Conservation (phyloP, 2,329 filamentous ascomycete genomes). For the Harringtonia lauricola region DNA sequence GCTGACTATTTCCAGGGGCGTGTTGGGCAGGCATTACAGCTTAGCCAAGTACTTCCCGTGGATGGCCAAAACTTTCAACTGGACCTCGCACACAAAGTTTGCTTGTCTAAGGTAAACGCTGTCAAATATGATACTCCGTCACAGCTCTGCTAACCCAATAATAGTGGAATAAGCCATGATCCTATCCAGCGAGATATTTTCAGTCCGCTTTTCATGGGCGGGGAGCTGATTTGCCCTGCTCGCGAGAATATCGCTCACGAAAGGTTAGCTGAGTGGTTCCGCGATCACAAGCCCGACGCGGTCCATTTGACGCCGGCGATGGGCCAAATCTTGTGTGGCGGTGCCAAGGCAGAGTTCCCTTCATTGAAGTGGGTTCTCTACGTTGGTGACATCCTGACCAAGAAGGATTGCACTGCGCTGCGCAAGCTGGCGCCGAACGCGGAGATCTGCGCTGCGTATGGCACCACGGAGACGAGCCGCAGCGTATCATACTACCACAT, state of each 20-base stretch:
- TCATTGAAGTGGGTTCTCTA: slow-evolving; percentile 74
- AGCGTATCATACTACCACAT: slow-evolving; percentile 78
- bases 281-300: slow-evolving; percentile 60
- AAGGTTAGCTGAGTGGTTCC: slow-evolving; percentile 80
- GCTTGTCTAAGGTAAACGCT: slow-evolving; percentile 74
- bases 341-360: slow-evolving; percentile 66
- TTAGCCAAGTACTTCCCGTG: slow-evolving; percentile 81
- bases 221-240: slow-evolving; percentile 65
- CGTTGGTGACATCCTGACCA: slow-evolving; percentile 84
- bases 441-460: slow-evolving; percentile 76
- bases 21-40: slow-evolving; percentile 76
- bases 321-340: slow-evolving; percentile 89
- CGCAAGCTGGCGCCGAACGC: slow-evolving; percentile 65
- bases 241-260: slow-evolving; percentile 81
- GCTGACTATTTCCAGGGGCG: slow-evolving; percentile 36
- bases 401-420: slow-evolving; percentile 67
- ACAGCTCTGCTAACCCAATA: neutral
- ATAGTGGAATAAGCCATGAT: neutral
- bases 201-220: slow-evolving; percentile 79
- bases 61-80: slow-evolving; percentile 73
- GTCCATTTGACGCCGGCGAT: slow-evolving; percentile 92
- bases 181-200: slow-evolving; percentile 62
- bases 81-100: slow-evolving; percentile 56
- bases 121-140: slow-evolving; percentile 60
- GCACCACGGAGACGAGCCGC: slow-evolving; percentile 75